Base-by-base conservation (phyloP, 1,139 yeast genomes). In the Magnusiomyces tetraspermus region DNA sequence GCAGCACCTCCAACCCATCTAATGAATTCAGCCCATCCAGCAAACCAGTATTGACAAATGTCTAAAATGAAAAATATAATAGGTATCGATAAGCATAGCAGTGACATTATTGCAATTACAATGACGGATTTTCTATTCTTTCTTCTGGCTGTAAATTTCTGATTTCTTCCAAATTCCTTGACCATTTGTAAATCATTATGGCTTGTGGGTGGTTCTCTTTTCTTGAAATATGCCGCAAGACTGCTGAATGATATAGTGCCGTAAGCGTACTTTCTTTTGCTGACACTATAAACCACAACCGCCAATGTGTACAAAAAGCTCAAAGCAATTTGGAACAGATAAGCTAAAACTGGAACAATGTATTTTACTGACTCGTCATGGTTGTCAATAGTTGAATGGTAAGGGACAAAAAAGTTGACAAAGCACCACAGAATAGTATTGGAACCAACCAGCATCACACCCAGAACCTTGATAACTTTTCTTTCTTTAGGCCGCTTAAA, bases 41-140 rank as follows among this genome's bases (percentile, higher is more conserved):
- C 78, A 11, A 84, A 79, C 82, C 88, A 85, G 2, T 82, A 75
- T 61, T 80, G 81, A 1, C 90, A 76, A 5, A 86, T 79, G 67
- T 85, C 95, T 8, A 90, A 82, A 46, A 86, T 74, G 64, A 86
- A 85, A 60, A 88, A 83, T 0, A 83, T 86, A 48, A 85, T 79
- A 1, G 92, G 89, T 19, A 83, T 68, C 55, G 82, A 75, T 5
- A 85, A 77, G 19, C 83, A 74, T 1, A 82, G 61, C 13, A 81
- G 64, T 1, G 92, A 81, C 28, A 85, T 66, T 0, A 79, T 49
- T 0, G 90, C 79, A 11, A 86, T 68, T 2, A 83, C 64, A 66
- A 83, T 59, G 67, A 80, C 11, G 5, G 40, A 36, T 10, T n/a
- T 6, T 13, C 17, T n/a, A 36, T 10, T 36, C 24, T 10, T 42